Evolutionary conservation across 352 stramenopile genomes (phyloP), one percentile per base, ranked within the genome.

Genomic region (Pythium insidiosum): DNA sequence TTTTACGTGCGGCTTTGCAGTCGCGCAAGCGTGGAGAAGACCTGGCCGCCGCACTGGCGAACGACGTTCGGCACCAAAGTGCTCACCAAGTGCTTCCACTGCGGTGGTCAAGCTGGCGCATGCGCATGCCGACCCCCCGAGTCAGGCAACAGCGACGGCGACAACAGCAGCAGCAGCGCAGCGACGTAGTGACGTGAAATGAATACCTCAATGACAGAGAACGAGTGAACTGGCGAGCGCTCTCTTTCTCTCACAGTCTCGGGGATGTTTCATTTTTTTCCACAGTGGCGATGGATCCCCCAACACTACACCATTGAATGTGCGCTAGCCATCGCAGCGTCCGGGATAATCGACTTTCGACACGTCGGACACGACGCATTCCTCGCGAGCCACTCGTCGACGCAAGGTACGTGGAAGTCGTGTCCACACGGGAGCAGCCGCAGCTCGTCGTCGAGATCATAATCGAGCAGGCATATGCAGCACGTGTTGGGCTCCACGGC

Each of bases 1-100:
- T 84, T 88, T 23, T 91, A 91, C 58, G 62, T 84, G 43, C 73
- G 73, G 1, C 51, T 91, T 41, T 87, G 79, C 44, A 69, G 67
- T 13, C 73, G 75, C 3, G 52, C 64, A 38, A 88, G 73, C 44
- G 76, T 91, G 26, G 72, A 86, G 25, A 73, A 68, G 49, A 88
- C 79, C 9, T 91, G 79, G 79, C 79, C 79, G 34, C 79, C 79
- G n/a, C 79, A 91, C 50, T 91, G 79, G 79, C 68, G 64, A 61
- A 79, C 68, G 19, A 85, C 79, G 13, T 70, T 81, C 34, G 76
- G 76, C 48, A 67, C 70, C 29, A 84, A 85, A 54, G 76, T 91
- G 38, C 66, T 91, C 28, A 85, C 71, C 45, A 87, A 86, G 49
- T 91, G 79, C 66, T 83, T 74, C 47, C 64, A 76, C 35, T 86